These are phyloP conservation scores for Ilex asprella DNA, from an alignment of 257 asterid species.

Conservation along the genomic window DNA sequence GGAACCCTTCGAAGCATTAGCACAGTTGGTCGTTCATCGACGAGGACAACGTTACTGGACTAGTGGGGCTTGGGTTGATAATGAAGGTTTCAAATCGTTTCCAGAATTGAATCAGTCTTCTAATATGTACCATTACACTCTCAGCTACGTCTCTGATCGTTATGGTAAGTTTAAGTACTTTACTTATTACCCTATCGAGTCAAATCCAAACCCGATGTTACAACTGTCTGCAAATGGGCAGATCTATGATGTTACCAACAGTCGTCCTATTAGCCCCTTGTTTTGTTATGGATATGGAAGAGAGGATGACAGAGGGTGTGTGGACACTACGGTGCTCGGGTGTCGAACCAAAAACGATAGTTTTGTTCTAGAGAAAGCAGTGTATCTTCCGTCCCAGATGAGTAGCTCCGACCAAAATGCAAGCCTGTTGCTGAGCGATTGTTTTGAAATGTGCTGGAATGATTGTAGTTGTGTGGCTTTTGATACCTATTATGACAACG, in stretches of 20 bases:
- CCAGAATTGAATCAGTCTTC: neutral
- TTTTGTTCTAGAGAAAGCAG: neutral
- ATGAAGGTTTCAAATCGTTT: conserved; percentile 2
- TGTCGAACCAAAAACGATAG: conserved; percentile 12
- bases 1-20: conserved; percentile 24
- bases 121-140: neutral
- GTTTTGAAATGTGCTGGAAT: conserved; percentile 24
- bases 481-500: neutral
- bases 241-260: neutral
- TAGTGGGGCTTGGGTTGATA: conserved; percentile 15
- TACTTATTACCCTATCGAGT: neutral
- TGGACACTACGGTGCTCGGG: conserved; percentile 7
- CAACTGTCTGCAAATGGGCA: conserved; percentile 6
- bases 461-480: conserved; percentile 19
- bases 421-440: conserved; percentile 7
- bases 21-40: conserved; percentile 25
- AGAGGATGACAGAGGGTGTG: conserved; percentile 14
- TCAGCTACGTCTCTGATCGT: neutral
- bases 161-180: conserved; percentile 4
- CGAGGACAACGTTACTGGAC: conserved; percentile 21
- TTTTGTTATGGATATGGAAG: conserved; percentile 17
- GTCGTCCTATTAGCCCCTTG: neutral
- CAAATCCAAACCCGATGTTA: neutral
- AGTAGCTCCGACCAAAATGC: conserved; percentile 1
- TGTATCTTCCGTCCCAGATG: neutral